Base-by-base conservation (phyloP, 2,329 filamentous ascomycete genomes). In the Botrytis deweyae region DNA sequence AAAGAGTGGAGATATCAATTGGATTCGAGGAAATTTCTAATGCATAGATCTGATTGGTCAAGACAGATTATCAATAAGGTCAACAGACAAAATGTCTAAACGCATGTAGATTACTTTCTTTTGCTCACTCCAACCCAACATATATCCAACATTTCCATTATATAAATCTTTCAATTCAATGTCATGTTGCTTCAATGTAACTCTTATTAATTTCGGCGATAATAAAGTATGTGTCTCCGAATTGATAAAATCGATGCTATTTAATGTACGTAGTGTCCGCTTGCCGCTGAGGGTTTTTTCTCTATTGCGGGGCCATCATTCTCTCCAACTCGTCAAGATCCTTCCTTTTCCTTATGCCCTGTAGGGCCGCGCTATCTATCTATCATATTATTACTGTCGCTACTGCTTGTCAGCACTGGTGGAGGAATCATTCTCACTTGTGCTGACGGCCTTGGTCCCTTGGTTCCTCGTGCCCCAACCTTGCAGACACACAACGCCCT, bases 321-420 rank as follows among this genome's bases (percentile, higher is more conserved):
- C 22, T 52, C 46, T 67, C 65, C 55, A 38, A 40, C 25, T 52
- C 65, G 38, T 67, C 64, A 52, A 52, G 25, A 65, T 67, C 64
- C 64, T 38, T 38, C 44, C 64, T 52, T n/a, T 12, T 20, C 29
- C 8, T 38, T 8, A 10, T 38, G 44, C 33, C 33, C 46, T 38
- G 12, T 40, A n/a, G 18, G 20, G 46, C 20, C 22, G 64, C 46
- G 22, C 33, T 38, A 52, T 25, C 49, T 55, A 25, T 67, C 46
- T 67, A n/a, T 67, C 22, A 52, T 4, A 12, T 7, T 40, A 38
- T 55, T 29, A 67, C 64, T 67, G 33, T 16, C 12, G 64, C 42
- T 52, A 52, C 64, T 52, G 33, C 44, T 49, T 52, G 64, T 67
- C 64, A 67, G 44, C 44, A 49, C 33, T n/a, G 25, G 25, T 52